phyloP scores from a whole-genome alignment of 2,329 filamentous ascomycete genomes.

The Stagonosporopsis rhizophila region DNA sequence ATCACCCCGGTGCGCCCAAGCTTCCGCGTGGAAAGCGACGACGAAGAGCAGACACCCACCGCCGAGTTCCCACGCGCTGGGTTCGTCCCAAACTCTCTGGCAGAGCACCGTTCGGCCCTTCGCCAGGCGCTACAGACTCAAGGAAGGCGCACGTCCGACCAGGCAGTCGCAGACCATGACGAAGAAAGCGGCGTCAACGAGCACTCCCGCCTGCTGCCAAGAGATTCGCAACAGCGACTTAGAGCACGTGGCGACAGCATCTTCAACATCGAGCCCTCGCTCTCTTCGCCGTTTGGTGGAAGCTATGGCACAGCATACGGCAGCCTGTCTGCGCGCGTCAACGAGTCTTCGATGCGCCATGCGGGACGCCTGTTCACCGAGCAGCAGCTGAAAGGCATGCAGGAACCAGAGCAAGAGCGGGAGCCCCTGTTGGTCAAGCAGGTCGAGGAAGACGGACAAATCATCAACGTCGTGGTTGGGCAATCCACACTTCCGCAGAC shows the following conservation, averaged over 20 bases:
- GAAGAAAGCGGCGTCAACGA: slow-evolving; percentile 44
- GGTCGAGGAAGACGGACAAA: slow-evolving; percentile 82
- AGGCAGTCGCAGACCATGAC: slow-evolving; percentile 46
- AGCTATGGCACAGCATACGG: slow-evolving; percentile 73
- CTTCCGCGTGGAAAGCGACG: slow-evolving; percentile 63
- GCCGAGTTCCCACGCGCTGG: slow-evolving; percentile 44
- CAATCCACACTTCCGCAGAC: slow-evolving; percentile 97
- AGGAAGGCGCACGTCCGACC: slow-evolving; percentile 47
- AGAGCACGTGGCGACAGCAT: slow-evolving; percentile 52
- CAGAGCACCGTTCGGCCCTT: slow-evolving; percentile 52
- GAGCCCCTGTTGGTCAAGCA: slow-evolving; percentile 87
- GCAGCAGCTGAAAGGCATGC: slow-evolving; percentile 53
- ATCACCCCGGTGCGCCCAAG: slow-evolving; percentile 81
- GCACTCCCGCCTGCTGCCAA: slow-evolving; percentile 39
- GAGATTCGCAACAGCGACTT: slow-evolving; percentile 37
- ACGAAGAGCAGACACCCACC: slow-evolving; percentile 36
- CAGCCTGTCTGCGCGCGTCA: slow-evolving; percentile 63
- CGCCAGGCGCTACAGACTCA: slow-evolving; percentile 50
- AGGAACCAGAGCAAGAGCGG: slow-evolving; percentile 55
- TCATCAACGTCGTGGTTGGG: slow-evolving; percentile 84
- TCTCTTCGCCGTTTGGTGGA: slow-evolving; percentile 73
- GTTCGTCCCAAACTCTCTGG: slow-evolving; percentile 42
- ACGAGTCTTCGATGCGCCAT: slow-evolving; percentile 63
- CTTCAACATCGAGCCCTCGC: slow-evolving; percentile 59
- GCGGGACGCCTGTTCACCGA: slow-evolving; percentile 60